Conservation (phyloP, 768 basidiomycete genomes). For the Agaricus sinodeliciosus region DNA sequence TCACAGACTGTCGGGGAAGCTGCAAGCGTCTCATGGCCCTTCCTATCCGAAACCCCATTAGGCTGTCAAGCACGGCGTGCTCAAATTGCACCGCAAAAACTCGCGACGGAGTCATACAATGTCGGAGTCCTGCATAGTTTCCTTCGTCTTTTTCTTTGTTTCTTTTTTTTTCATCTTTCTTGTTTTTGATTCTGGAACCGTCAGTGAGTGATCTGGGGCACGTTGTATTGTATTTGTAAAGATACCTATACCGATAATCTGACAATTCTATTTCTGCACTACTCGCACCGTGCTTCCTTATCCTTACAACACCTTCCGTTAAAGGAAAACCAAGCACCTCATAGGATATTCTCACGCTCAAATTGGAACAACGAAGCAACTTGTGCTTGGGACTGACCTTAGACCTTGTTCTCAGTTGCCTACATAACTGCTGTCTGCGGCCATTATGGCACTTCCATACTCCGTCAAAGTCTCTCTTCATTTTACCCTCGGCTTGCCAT, state of each 20-base stretch:
- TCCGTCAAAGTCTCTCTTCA: neutral
- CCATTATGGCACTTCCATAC: neutral
- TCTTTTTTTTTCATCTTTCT: neutral
- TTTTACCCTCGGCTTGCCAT: too few species aligned
- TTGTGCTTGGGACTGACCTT: too few species aligned
- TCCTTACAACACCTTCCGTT: too few species aligned
- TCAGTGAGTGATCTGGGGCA: neutral
- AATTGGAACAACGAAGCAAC: too few species aligned
- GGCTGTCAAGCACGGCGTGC: constrained; percentile 51
- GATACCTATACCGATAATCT: too few species aligned
- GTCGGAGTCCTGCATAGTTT: constrained; percentile 8
- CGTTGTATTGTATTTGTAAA: too few species aligned
- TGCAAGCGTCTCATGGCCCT: constrained; percentile 63
- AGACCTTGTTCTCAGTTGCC: too few species aligned
- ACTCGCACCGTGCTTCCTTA: too few species aligned
- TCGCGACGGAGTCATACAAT: constrained; percentile 12
- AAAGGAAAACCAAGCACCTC: neutral
- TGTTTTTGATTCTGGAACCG: neutral
- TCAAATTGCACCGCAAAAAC: constrained; percentile 31
- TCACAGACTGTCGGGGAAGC: constrained; percentile 41
- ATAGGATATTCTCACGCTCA: neutral
- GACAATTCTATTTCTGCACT: too few species aligned
- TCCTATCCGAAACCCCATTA: constrained; percentile 65
- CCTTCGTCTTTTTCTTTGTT: neutral
- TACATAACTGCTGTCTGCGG: too few species aligned